Conservation (phyloP, 202 grass and related monocot genomes). For the Zoysia matrella region DNA sequence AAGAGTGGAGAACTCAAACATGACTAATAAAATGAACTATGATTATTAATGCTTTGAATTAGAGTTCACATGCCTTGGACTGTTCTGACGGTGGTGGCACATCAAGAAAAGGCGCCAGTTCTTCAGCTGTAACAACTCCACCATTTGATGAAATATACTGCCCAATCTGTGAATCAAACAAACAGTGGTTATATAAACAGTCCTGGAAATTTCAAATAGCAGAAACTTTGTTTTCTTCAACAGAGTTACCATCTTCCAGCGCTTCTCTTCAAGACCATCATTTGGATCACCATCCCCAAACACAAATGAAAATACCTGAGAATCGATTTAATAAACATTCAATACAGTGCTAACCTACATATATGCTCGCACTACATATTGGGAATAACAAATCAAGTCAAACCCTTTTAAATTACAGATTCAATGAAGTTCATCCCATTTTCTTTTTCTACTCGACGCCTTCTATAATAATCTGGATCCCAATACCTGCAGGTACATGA, state of each 20-base stretch:
- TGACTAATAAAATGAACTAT: constrained; percentile 35
- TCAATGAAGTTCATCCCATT: constrained; percentile 97
- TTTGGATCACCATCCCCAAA: constrained; percentile 99
- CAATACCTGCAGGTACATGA: constrained; percentile 66
- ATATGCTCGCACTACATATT: constrained; percentile 13
- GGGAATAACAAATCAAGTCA: constrained; percentile 75
- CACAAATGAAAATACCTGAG: constrained; percentile 97
- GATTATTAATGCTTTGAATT: constrained; percentile 11
- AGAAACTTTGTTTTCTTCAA: constrained; percentile 22
- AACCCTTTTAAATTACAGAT: constrained; percentile 99
- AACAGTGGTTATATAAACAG: constrained; percentile 21
- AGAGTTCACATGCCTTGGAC: constrained; percentile 67
- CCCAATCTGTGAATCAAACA: constrained; percentile 75
- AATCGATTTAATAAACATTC: constrained; percentile 49
- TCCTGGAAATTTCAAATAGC: background rate
- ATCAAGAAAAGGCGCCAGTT: constrained; percentile 97
- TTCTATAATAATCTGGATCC: constrained; percentile 87
- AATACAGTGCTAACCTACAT: constrained; percentile 47
- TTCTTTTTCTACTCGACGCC: constrained; percentile 64
- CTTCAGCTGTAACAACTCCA: constrained; percentile 94
- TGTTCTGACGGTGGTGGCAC: constrained; percentile 57
- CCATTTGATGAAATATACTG: constrained; percentile 97
- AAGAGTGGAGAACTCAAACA: constrained; percentile 17
- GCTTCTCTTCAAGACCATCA: constrained; percentile 92
- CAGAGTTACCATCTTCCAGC: constrained; percentile 88